These are phyloP conservation scores for Cenchrus fungigraminus DNA, from an alignment of 176 grass and related monocot species.

Conservation along the genomic window DNA sequence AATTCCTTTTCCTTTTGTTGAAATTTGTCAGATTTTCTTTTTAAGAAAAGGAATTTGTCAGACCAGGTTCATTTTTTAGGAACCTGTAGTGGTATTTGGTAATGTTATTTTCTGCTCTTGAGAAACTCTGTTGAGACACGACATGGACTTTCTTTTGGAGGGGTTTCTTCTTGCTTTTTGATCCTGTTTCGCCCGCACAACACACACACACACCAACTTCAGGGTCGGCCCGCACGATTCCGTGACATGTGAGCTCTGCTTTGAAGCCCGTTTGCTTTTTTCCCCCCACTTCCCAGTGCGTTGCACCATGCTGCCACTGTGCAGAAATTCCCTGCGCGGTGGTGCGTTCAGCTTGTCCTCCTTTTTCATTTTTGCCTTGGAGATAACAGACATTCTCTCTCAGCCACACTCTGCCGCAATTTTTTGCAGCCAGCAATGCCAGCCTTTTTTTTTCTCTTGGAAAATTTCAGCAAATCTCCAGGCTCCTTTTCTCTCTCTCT, in stretches of 20 bases:
- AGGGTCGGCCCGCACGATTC: too few species aligned
- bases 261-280: neutral
- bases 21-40: neutral
- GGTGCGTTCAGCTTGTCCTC: neutral
- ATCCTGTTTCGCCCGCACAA: too few species aligned
- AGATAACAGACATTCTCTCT: neutral
- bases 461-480: neutral
- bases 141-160: neutral
- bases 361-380: neutral
- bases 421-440: neutral
- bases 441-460: neutral
- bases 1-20: neutral
- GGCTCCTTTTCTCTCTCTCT: too few species aligned
- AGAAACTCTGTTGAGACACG: neutral
- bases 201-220: too few species aligned
- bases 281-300: neutral
- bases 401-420: neutral
- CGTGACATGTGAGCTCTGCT: neutral
- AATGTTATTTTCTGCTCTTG: neutral
- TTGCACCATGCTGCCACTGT: neutral
- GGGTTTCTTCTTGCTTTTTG: neutral
- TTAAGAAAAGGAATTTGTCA: too few species aligned
- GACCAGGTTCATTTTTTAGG: neutral
- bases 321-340: neutral
- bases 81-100: neutral